Evolutionary conservation across 2,329 filamentous ascomycete species (phyloP), one percentile per base, ranked within the genome.

Genomic region (Magnaporthales sp.): DNA sequence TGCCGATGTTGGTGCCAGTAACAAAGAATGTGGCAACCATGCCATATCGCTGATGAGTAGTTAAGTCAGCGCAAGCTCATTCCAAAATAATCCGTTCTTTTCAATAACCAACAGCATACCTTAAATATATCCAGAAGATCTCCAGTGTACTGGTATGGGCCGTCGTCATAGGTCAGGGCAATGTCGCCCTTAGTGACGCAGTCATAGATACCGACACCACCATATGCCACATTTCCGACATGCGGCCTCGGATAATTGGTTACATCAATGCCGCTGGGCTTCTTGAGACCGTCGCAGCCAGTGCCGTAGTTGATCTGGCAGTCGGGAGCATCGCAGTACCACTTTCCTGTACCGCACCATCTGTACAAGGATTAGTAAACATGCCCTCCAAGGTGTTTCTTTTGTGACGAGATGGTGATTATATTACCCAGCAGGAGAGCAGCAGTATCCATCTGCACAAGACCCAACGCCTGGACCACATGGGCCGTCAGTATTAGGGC

Each of bases 21-120:
- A 90, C 80, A 75, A 90, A 90, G 74, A 91, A 91, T 1, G 89
- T 91, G 1, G 86, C 88, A 69, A 85, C 88, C 15, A 85, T 87
- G 30, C 82, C 78, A 72, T 89, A 87, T 29, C 77, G 79, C 70
- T 74, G 32, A 15, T 11, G 15, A 9, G 9, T 62, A 13, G 66
- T n/a, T 30, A 22, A 22, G 58, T 69, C 62, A 69, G 67, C 10
- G 31, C 24, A 24, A 9, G 4, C 31, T 11, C 13, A 22, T 3
- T 1, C 4, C 4, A 19, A 13, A 10, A 19, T 13, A 7, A 27
- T 27, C 24, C 5, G 54, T 26, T 29, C 7, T 19, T 27, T 24
- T 60, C 24, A 10, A 58, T 24, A 27, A 24, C 38, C 13, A 7
- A 9, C 13, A 13, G 65, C 69, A 1, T 19, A 72, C 73, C 68